Base-by-base conservation (phyloP, 108 stramenopile species). In the Parietichytrium sp. region DNA sequence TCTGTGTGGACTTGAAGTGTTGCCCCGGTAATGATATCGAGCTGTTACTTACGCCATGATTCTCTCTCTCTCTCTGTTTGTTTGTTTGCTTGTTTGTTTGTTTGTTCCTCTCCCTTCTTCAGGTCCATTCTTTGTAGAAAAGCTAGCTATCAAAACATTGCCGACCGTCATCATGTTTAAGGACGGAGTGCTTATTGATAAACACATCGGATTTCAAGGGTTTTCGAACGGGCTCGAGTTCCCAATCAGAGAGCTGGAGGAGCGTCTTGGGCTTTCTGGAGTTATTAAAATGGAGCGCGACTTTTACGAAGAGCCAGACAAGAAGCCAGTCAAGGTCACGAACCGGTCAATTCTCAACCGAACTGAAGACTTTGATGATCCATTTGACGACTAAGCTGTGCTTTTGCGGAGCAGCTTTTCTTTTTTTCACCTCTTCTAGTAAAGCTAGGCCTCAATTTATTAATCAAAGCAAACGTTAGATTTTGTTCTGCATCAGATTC, bases 91-190 rank as follows among this genome's bases (percentile, higher is more conserved):
- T n/a, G n/a, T n/a, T n/a, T n/a, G n/a, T n/a, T n/a, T n/a, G n/a
- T n/a, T n/a, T n/a, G n/a, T n/a, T n/a, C n/a, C n/a, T n/a, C n/a
- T n/a, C n/a, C n/a, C 96, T 1, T 91, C 91, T 78, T 97, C 96
- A 89, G 91, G 95, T 16, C 98, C 96, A 2, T 98, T 98, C 85
- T 98, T 98, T 87, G 95, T 96, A 7, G 61, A 86, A 47, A 98
- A 97, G 83, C 85, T 98, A 7, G 81, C 87, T 29, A 88, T 96
- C 10, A 72, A 81, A 55, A 93, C 92, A 3, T 55, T 95, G 16
- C 94, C 94, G 0, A 86, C 93, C 7, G 31, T 95, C 18, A 48
- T 95, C 13, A 89, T 95, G 7, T 95, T 95, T 82, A 85, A 87
- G 47, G 83, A 93, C 79, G 97, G 96, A 7, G 92, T 88, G 47